Evolutionary conservation across 192 early-diverging fungal species (phyloP).

Genomic region (Chytriomyces confervae): DNA sequence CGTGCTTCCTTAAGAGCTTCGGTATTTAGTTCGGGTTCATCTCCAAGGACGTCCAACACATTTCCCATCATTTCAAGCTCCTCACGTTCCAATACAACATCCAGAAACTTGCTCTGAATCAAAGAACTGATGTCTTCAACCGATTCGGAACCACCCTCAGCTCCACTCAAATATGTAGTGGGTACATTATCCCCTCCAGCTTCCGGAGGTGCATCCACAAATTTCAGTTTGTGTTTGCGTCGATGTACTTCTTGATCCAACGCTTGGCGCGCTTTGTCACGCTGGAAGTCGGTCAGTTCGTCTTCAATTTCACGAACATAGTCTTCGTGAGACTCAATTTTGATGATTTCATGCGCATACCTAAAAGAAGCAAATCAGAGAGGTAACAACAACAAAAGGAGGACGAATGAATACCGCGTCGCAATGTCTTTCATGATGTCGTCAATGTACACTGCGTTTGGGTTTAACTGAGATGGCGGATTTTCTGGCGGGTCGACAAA

Average conservation of each 20-base stretch:
- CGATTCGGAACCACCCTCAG: no score
- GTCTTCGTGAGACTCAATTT: conserved; percentile 18
- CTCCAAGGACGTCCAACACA: no score
- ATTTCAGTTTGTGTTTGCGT: conserved; percentile 1
- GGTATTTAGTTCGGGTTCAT: no score
- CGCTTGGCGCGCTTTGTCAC: conserved; percentile 1
- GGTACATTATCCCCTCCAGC: no score
- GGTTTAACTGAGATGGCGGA: conserved; percentile 17
- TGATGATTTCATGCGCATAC: conserved; percentile 10
- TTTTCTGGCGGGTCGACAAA: conserved; percentile 49
- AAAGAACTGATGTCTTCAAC: no score
- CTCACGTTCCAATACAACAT: no score
- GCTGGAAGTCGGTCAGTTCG: conserved; percentile 35
- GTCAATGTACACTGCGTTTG: conserved; percentile 21
- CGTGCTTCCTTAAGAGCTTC: no score
- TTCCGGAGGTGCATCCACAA: neutral
- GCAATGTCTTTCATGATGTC: neutral
- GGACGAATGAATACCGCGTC: no score
- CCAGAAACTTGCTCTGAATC: no score
- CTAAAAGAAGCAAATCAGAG: neutral
- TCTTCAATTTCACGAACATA: conserved; percentile 34
- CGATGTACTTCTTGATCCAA: conserved; percentile 28
- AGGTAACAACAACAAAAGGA: neutral
- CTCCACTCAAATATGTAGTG: no score
- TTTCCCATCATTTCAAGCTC: no score